Conservation (phyloP, 495 filamentous ascomycete species). For the Penicillium verhagenii region DNA sequence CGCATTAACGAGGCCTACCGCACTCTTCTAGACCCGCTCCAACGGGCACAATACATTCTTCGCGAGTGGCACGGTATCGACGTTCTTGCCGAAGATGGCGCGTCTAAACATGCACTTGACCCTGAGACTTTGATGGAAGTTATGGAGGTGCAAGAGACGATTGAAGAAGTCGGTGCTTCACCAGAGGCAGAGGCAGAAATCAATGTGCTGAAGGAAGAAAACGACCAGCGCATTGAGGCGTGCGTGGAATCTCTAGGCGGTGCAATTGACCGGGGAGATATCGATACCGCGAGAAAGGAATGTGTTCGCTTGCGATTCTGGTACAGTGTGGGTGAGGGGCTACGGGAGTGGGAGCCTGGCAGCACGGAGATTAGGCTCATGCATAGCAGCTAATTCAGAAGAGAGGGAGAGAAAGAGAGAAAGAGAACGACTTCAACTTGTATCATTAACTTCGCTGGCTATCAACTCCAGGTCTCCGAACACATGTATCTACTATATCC, state of each 20-base stretch:
- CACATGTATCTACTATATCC: too few species aligned
- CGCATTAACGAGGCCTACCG: conserved; percentile 87
- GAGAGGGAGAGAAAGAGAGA: too few species aligned
- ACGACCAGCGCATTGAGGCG: conserved; percentile 62
- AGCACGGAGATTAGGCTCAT: conserved; percentile 60
- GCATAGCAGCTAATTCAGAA: conserved; percentile 45
- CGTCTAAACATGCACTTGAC: conserved; percentile 57
- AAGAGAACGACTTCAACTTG: too few species aligned
- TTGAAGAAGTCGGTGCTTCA: conserved; percentile 59
- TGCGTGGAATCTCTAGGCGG: conserved; percentile 58
- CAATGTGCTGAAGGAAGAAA: conserved; percentile 57
- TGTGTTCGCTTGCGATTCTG: conserved; percentile 83
- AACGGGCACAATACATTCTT: conserved; percentile 82
- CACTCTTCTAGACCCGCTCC: conserved; percentile 72
- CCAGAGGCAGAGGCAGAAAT: conserved; percentile 65
- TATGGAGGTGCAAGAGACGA: conserved; percentile 79
- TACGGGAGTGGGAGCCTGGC: conserved; percentile 82
- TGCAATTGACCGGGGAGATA: conserved; percentile 65
- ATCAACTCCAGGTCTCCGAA: too few species aligned
- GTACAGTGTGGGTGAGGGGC: conserved; percentile 79
- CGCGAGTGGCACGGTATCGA: conserved; percentile 66
- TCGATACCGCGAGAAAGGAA: conserved; percentile 65
- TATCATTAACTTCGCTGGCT: too few species aligned
- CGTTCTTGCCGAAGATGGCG: conserved; percentile 69
- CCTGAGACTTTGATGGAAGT: conserved; percentile 79